Evolutionary conservation across 306 rosid genomes (phyloP), one percentile per base, ranked within the genome.

Genomic region (Luffa aegyptiaca): DNA sequence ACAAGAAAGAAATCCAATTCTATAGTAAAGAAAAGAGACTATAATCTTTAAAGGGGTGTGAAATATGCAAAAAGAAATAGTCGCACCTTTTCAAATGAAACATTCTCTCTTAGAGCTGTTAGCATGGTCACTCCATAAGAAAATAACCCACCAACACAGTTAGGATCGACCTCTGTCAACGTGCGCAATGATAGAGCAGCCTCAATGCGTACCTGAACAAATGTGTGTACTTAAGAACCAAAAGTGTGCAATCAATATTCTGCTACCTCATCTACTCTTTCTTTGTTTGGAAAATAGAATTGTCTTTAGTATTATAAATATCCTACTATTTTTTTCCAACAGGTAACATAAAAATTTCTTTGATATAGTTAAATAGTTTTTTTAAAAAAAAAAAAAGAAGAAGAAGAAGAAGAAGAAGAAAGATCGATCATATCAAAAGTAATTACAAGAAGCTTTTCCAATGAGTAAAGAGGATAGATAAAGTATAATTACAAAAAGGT

Each of bases 61-160:
- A 26, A 31, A 66, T 72, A 75, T 39, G 61, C 44, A 46, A 84
- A 82, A 77, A 46, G 58, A 57, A 85, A 11, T 8, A 79, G 61
- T 37, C 61, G 71, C 77, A 94, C 98, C 98, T 94, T 94, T 84
- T 92, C 98, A 86, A 86, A 94, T 36, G 92, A 89, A 84, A 91
- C 86, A 89, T 87, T 91, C 87, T 94, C 98, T 83, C 98, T 90
- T 84, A 86, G 82, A 90, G 97, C 98, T 83, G 87, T 88, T 72
- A 94, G 89, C 85, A 87, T 88, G 79, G 98, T 92, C 81, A 94
- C 93, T 72, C 94, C 97, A 84, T 88, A 94, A 76, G 98, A 91
- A 85, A 92, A 88, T 86, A 94, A 89, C 42, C 98, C 98, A 79
- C 98, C 93, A 61, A 94, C 98, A 88, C 98, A 94, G 66, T 97